Percentiles rank a stretch among this genome's conserved stretches.
Evolutionary conservation across 2,329 filamentous ascomycete genomes (phyloP).

Genomic region (Amesomyces nigricolor): DNA sequence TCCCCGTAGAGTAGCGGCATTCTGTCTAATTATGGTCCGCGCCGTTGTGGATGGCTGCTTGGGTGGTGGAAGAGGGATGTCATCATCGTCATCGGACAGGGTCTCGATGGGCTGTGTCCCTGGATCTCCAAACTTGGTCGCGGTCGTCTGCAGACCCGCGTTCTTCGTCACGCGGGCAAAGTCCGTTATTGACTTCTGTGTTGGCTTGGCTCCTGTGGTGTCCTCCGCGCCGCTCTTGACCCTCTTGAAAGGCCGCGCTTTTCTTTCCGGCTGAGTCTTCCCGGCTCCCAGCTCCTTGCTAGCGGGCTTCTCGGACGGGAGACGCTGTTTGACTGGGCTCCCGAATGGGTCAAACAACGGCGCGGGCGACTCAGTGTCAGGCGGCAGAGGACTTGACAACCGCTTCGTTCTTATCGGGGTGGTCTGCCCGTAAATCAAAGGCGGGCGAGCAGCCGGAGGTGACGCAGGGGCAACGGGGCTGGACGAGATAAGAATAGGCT

Average conservation of each 20-base stretch:
- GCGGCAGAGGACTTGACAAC: neutral
- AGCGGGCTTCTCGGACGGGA: conserved; percentile 31
- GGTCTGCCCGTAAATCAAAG: neutral
- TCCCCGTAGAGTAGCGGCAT: neutral
- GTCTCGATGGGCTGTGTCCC: conserved; percentile 2
- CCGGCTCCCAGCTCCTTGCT: conserved; percentile 32
- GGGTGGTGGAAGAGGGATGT: neutral
- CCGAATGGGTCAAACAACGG: neutral
- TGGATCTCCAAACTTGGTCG: neutral
- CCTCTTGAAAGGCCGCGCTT: conserved; percentile 19
- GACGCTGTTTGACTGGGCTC: neutral
- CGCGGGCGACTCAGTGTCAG: neutral
- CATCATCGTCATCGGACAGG: conserved; percentile 5
- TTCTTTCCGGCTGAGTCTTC: neutral
- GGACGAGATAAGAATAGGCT: conserved; percentile 28
- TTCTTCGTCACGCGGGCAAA: conserved; percentile 13
- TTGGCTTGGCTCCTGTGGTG: neutral
- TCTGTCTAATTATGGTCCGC: neutral
- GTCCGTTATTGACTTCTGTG: conserved; percentile 14
- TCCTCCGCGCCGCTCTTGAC: conserved; percentile 20
- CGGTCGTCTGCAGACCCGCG: neutral
- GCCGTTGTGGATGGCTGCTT: neutral
- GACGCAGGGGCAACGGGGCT: conserved; percentile 23
- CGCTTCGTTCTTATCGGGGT: conserved; percentile 5
- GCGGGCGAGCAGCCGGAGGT: conserved; percentile 1